Conservation (phyloP, 1,284 basidiomycete genomes). For the Heterobasidion annosum region DNA sequence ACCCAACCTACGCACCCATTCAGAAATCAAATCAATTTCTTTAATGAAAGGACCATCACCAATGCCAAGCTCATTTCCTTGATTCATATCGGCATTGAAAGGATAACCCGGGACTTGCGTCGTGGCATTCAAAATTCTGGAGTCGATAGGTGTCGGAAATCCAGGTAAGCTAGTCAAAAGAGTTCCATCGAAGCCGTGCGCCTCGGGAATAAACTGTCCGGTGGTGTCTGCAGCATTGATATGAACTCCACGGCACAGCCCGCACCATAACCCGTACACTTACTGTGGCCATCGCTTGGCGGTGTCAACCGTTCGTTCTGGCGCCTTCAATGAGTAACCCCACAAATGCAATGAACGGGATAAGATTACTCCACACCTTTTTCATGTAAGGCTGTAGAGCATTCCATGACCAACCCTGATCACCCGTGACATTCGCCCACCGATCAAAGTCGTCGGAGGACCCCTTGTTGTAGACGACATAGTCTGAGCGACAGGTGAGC, state of each 20-base stretch:
- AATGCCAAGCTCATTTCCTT: slow-evolving; percentile 21
- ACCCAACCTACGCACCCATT: slow-evolving; percentile 22
- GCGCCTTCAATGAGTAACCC: neutral
- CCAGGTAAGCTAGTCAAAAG: slow-evolving; percentile 6
- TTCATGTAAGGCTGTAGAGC: slow-evolving; percentile 11
- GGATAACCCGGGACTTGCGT: slow-evolving; percentile 15
- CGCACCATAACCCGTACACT: neutral
- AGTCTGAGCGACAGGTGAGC: slow-evolving; percentile 29
- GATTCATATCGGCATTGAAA: slow-evolving; percentile 25
- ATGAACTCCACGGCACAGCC: neutral
- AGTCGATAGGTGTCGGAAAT: slow-evolving; percentile 16
- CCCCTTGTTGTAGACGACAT: slow-evolving; percentile 20
- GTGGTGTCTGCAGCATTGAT: slow-evolving; percentile 6
- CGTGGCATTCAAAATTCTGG: slow-evolving; percentile 13
- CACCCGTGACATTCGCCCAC: slow-evolving; percentile 16
- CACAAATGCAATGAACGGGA: neutral
- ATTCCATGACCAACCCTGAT: slow-evolving; percentile 23
- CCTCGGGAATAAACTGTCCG: slow-evolving; percentile 11
- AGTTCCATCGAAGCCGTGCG: slow-evolving; percentile 10
- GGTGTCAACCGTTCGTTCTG: slow-evolving; percentile 13
- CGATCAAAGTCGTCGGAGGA: slow-evolving; percentile 20
- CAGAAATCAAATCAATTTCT: neutral
- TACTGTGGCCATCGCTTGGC: slow-evolving; percentile 11
- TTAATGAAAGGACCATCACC: slow-evolving; percentile 11
- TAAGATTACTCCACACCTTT: slow-evolving; percentile 17